Base-by-base conservation (phyloP, 306 rosid species). In the Citrullus amarus region DNA sequence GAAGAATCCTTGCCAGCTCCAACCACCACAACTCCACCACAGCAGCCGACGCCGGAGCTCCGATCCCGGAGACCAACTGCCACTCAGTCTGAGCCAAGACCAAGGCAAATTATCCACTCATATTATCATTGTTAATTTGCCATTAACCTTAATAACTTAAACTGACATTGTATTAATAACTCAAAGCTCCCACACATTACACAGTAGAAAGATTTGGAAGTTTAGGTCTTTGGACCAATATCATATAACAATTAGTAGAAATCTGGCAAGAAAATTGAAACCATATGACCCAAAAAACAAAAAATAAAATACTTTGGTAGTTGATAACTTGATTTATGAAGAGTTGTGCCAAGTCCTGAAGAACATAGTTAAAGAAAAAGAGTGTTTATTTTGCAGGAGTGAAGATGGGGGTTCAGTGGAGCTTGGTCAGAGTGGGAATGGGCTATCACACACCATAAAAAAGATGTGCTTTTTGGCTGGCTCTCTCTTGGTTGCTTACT, bases 1-100 rank as follows among this genome's bases (percentile, higher is more conserved):
- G 97, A 86, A 82, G 85, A 81, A 78, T 55, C 84, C 18, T 44
- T 75, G 80, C 16, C 78, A 53, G 78, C 48, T 50, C 78, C 78
- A 17, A 32, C 78, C 4, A 32, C 63, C 60, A 25, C 60, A 8
- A 0, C 77, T 15, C 8, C 28, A 14, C 9, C 30, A 8, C 63
- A 9, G 60, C 78, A 54, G 78, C 78, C 11, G 46, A 6, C 48
- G 8, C 0, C 78, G 25, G 63, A 74, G 61, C 62, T 74, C 16
- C 59, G 78, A 10, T 32, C 48, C 17, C 30, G 78, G 63, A 17
- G 43, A 32, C 11, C 78, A 8, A 32, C 9, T 34, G 59, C 32
- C 1, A 20, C 50, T 32, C 17, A 17, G 48, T 18, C 63, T 6
- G 63, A 11, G 63, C 50, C 48, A 34, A 8, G 16, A 74, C 78